A percentile compares a stretch with the other conserved stretches of the same genome.
Evolutionary conservation across 2,329 filamentous ascomycete genomes (phyloP).

Genomic region (Fusarium sp.): DNA sequence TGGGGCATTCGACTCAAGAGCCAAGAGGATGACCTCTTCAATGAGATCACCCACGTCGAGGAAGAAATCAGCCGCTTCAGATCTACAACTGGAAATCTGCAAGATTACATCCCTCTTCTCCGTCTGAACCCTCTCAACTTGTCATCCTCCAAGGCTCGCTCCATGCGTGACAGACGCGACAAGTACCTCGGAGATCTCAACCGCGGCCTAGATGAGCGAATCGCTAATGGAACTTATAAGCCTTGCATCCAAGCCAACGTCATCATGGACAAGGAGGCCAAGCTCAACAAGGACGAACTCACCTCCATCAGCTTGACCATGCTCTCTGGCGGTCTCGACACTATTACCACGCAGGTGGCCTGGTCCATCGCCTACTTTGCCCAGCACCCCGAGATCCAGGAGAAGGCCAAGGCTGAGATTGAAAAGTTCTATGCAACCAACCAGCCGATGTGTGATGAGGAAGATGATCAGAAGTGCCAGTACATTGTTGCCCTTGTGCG

Average conservation of each 20-base stretch:
- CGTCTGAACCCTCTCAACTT: conserved; percentile 70
- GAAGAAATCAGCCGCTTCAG: conserved; percentile 70
- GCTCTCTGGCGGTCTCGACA: conserved; percentile 75
- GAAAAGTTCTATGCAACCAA: conserved; percentile 62
- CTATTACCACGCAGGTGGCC: conserved; percentile 73
- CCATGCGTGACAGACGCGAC: conserved; percentile 71
- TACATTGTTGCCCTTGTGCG: conserved; percentile 73
- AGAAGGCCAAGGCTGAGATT: conserved; percentile 69
- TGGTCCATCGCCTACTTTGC: conserved; percentile 74
- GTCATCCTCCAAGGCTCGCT: conserved; percentile 68
- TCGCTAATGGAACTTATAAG: conserved; percentile 69
- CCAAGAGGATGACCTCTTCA: conserved; percentile 70
- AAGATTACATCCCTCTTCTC: conserved; percentile 71
- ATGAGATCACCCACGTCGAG: conserved; percentile 73
- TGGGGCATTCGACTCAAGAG: conserved; percentile 72
- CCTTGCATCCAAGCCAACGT: conserved; percentile 77
- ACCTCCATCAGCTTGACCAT: conserved; percentile 76
- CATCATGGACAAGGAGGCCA: conserved; percentile 72
- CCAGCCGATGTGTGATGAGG: conserved; percentile 68
- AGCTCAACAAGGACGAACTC: conserved; percentile 71
- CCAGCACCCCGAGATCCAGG: conserved; percentile 70
- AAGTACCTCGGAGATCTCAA: conserved; percentile 70
- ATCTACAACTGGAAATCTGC: conserved; percentile 70
- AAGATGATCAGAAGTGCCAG: conserved; percentile 72
- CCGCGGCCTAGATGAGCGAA: conserved; percentile 68